These are phyloP conservation scores for Sclerotinia subarctica DNA, from an alignment of 2,329 filamentous ascomycete species.

Conservation along the genomic window DNA sequence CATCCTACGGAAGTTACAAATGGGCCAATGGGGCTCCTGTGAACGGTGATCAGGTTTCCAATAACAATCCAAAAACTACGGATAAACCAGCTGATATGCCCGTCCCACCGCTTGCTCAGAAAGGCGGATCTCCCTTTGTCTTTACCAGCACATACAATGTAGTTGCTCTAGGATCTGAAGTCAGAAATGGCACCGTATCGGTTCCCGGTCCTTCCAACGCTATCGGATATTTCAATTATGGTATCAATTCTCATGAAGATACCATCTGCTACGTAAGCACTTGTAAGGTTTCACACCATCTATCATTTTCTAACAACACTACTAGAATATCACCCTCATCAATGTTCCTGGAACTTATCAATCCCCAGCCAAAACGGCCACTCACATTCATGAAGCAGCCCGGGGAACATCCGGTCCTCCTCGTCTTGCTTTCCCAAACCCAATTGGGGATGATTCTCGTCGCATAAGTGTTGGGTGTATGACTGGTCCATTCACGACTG, in stretches of 20 bases:
- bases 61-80: conserved; percentile 15
- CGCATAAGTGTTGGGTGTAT: conserved; percentile 36
- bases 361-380: conserved; percentile 47
- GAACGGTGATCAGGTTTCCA: conserved; percentile 6
- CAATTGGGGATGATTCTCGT: conserved; percentile 39
- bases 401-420: conserved; percentile 46
- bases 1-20: conserved; percentile 8
- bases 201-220: conserved; percentile 42
- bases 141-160: conserved; percentile 49
- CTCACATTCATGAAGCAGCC: conserved; percentile 49
- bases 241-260: conserved; percentile 44
- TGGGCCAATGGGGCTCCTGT: neutral
- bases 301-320: neutral
- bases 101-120: too few species aligned
- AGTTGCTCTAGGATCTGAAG: conserved; percentile 46
- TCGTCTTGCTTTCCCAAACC: conserved; percentile 47
- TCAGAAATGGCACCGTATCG: conserved; percentile 42
- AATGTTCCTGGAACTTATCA: conserved; percentile 46
- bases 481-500: conserved; percentile 45
- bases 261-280: conserved; percentile 36
- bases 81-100: conserved; percentile 18
- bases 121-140: conserved; percentile 24
- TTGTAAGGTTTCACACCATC: neutral
- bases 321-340: conserved; percentile 47
- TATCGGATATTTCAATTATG: conserved; percentile 48